These are phyloP conservation scores for Pancytospora philotis DNA, from an alignment of 371 early-diverging fungal genomes.

Conservation along the genomic window DNA sequence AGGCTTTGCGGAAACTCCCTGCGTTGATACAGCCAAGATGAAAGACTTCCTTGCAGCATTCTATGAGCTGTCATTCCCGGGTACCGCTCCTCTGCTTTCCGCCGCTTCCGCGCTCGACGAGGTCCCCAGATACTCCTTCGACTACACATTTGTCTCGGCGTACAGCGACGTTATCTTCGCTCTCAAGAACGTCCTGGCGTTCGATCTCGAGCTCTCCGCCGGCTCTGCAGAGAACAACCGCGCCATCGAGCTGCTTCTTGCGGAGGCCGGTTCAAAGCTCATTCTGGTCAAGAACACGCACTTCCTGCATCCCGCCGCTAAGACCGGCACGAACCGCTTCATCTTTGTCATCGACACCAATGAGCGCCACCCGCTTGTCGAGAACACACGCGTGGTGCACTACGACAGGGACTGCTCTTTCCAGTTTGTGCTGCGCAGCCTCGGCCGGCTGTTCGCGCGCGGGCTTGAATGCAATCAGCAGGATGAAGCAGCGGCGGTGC, in stretches of 20 bases:
- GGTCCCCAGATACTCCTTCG: constrained; percentile 10
- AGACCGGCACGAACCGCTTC: constrained; percentile 25
- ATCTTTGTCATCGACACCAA: constrained; percentile 29
- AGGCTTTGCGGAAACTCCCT: too few species aligned
- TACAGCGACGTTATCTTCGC: constrained; percentile 8
- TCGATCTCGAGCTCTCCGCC: constrained; percentile 25
- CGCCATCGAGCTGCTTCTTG: constrained; percentile 11
- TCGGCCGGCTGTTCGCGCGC: not conserved
- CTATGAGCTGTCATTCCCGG: too few species aligned
- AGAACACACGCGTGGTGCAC: constrained; percentile 21
- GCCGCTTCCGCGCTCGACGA: too few species aligned
- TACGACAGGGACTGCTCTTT: not conserved
- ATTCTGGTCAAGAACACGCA: constrained; percentile 36
- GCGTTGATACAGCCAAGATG: too few species aligned
- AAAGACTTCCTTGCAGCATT: too few species aligned
- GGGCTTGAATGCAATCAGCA: not conserved
- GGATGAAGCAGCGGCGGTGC: too few species aligned
- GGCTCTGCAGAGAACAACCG: constrained; percentile 29
- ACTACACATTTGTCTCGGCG: constrained; percentile 22
- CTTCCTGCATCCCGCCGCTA: constrained; percentile 2
- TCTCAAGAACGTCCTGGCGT: constrained; percentile 13
- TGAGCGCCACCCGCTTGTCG: constrained; percentile 10
- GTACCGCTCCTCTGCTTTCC: too few species aligned
- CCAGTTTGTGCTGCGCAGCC: not conserved
- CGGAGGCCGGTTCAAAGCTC: not conserved